Evolutionary conservation across 768 basidiomycete species (phyloP), one percentile per base, ranked within the genome.

Genomic region (Dictyophora rubrovolvata): DNA sequence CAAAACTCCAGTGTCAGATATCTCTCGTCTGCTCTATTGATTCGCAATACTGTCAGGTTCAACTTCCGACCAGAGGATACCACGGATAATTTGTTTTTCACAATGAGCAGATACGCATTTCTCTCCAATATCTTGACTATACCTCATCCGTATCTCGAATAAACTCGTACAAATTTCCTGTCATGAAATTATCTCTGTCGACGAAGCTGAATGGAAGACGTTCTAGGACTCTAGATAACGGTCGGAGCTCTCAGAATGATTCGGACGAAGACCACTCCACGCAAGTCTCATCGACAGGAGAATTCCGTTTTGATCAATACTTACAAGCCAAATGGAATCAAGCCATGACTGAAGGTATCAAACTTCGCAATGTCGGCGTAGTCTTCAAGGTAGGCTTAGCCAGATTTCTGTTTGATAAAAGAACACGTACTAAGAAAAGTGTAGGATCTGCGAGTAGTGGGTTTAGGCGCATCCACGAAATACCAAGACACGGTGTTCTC

Each of bases 401-500:
- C 28, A 28, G 28, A 17, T 21, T 21, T 22, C 16, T 34, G 16
- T 42, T 60, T 33, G 34, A 14, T 46, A 48, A n/a, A 34, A 14
- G 17, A 10, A 22, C 54, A 23, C 28, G 17, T 42, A 17, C 16
- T 56, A 21, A 18, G 18, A 14, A 62, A 75, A 48, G 87, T 87
- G 61, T 67, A 79, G 55, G 70, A 81, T 35, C 75, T 88, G 17
- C 73, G 72, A 0, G 86, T 87, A 7, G 73, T 79, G 21, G 86
- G 85, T 1, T 64, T 82, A 7, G 84, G 84, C 5, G 70, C 81
- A 1, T 70, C 79, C 0, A 80, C 80, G 0, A 78, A 76, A 8
- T 77, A 76, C 54, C 81, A 83, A 61, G 64, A 75, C 0, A 88
- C 84, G 0, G 67, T 93, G 4, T 82, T 80, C n/a, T 84, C 84